Evolutionary conservation across 768 basidiomycete genomes (phyloP), one percentile per base, ranked within the genome.

Genomic region (Auricularia auricula-judae): DNA sequence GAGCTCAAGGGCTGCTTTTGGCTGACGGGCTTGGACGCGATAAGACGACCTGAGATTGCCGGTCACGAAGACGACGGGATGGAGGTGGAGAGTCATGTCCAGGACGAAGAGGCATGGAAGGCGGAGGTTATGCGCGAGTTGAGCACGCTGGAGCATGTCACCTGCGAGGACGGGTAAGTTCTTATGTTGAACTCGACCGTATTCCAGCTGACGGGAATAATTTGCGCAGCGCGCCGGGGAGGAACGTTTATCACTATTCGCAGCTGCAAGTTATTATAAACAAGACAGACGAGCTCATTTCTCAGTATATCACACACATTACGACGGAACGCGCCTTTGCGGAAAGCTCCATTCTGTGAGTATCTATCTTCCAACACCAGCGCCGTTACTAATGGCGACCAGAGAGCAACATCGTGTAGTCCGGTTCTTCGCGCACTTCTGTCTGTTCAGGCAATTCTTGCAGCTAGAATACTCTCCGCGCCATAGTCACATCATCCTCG

Each of bases 351-450:
- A 60, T 65, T 62, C 35, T 36, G 61, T 42, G 44, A 63, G 68
- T 42, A 63, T 61, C 34, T 36, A 61, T 56, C 59, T n/a, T 62
- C 54, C 3, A 54, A 73, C 71, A 59, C 29, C 29, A 69, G 72
- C 54, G 67, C 72, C 1, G 91, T 91, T 67, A 85, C 88, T 0
- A 70, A 76, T 18, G 82, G 84, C 21, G 23, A 8, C 23, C 23
- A 59, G 56, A 4, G 56, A 59, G 21, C 23, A 34, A 29, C 56
- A 59, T 59, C 56, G 56, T 18, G 34, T 59, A 0, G 56, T 59
- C 10, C 87, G 94, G 3, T 99, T 98, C 77, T 97, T 96, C 70
- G 89, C 94, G 0, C 96, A 99, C 71, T 77, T 98, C 29, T 92
- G 92, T 67, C 84, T 98, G 36, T 93, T 87, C 75, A 80, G 97